phyloP scores from a whole-genome alignment of 305 asterid species.

The Solanum hybrid region DNA sequence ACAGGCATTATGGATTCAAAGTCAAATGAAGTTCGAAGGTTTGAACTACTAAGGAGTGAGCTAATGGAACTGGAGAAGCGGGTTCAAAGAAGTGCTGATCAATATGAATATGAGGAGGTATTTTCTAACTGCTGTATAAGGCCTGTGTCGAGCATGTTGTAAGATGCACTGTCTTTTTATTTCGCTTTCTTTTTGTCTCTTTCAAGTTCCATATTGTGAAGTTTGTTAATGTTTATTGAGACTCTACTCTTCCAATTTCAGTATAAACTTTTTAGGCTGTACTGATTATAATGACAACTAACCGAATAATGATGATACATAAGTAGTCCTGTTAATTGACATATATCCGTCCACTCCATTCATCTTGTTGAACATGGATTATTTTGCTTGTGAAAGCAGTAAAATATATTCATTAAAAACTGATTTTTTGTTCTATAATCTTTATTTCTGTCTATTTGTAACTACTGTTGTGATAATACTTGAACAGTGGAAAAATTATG shows the following conservation, averaged over 20 bases:
- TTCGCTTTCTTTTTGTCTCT: not conserved
- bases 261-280: not conserved
- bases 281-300: not conserved
- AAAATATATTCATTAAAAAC: not conserved
- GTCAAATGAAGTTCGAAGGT: conserved; percentile 64
- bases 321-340: not conserved
- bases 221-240: not conserved
- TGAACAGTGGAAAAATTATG: not conserved
- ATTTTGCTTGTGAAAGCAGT: not conserved
- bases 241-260: not conserved
- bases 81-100: conserved; percentile 73
- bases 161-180: not conserved
- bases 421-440: not conserved
- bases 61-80: conserved; percentile 89
- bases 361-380: not conserved
- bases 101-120: conserved; percentile 63
- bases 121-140: not conserved
- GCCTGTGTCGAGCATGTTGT: not conserved
- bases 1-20: conserved; percentile 36
- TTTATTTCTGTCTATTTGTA: not conserved
- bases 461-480: not conserved
- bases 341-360: not conserved
- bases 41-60: conserved; percentile 69
- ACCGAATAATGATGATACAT: not conserved
- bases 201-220: not conserved